A percentile compares a stretch with the other conserved stretches of the same genome.
Conservation (phyloP, 192 early-diverging fungal species). For the Martensiomyces pterosporus region DNA sequence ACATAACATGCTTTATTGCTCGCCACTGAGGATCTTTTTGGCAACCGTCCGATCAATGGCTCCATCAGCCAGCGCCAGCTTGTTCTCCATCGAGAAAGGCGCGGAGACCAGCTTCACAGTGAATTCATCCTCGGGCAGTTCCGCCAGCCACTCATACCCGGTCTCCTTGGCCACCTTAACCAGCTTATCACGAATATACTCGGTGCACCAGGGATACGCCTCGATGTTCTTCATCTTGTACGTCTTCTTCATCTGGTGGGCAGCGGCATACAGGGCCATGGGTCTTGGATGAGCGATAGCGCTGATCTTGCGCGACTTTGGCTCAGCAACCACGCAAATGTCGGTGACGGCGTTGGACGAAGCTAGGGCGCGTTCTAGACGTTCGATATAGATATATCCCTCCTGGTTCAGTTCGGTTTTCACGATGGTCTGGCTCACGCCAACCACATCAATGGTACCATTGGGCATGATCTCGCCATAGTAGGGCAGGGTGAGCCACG, state of each 20-base stretch:
- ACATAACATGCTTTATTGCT: too few relatives aligned
- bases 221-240: conserved; percentile 28
- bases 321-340: conserved; percentile 17
- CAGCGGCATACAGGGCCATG: conserved; percentile 29
- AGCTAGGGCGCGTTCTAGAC: conserved; percentile 23
- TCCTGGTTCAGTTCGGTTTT: conserved; percentile 14
- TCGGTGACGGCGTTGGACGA: conserved; percentile 27
- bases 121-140: conserved; percentile 16
- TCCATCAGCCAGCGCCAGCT: conserved; percentile 23
- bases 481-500: conserved; percentile 32
- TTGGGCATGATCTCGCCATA: conserved; percentile 40
- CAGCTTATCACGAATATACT: conserved; percentile 32
- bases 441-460: conserved; percentile 36
- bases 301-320: conserved; percentile 1
- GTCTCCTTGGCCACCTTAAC: conserved; percentile 4
- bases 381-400: conserved; percentile 19
- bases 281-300: conserved; percentile 36
- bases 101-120: conserved; percentile 32
- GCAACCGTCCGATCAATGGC: conserved; percentile 24
- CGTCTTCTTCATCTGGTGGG: conserved; percentile 24
- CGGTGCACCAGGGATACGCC: conserved; percentile 35
- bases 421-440: conserved; percentile 9
- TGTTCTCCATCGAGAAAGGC: conserved; percentile 27
- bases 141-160: conserved; percentile 20
- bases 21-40: conserved; percentile 7